phyloP scores from a whole-genome alignment of 176 grass and related monocot genomes.

The Eleusine indica region DNA sequence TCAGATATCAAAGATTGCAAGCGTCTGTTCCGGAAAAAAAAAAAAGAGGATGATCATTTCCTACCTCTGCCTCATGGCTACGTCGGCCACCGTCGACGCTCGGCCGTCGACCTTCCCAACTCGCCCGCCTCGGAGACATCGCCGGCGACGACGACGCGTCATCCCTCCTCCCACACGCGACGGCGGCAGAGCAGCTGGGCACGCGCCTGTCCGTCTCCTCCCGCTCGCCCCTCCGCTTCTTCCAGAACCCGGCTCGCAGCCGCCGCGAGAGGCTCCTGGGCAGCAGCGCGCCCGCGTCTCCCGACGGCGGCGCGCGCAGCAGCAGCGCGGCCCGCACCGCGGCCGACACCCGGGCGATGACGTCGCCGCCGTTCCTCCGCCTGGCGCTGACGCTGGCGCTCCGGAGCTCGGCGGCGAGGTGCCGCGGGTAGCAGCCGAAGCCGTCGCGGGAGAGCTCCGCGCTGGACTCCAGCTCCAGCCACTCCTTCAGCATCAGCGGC shows the following conservation, averaged over 20 bases:
- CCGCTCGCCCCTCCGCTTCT: constrained; percentile 37
- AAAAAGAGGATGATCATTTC: background rate
- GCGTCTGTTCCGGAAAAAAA: background rate
- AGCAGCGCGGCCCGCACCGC: constrained; percentile 49
- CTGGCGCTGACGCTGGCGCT: constrained; percentile 5
- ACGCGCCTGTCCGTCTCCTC: constrained; percentile 17
- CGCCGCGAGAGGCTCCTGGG: constrained; percentile 43
- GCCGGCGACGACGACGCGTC: constrained; percentile 2
- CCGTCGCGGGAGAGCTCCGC: constrained; percentile 56
- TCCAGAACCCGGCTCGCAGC: constrained; percentile 49
- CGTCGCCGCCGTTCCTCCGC: constrained; percentile 37
- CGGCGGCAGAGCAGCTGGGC: constrained; percentile 32
- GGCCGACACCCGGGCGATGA: constrained; percentile 53
- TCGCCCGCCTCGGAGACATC: constrained; percentile 31
- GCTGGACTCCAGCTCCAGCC: constrained; percentile 66
- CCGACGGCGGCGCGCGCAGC: background rate
- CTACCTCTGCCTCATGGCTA: constrained; percentile 28
- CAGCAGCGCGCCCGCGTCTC: constrained; percentile 26
- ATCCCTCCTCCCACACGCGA: background rate
- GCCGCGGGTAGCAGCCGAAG: constrained; percentile 56
- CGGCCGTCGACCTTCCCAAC: constrained; percentile 14
- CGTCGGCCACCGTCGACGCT: background rate
- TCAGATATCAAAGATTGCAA: background rate
- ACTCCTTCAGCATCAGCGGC: constrained; percentile 73
- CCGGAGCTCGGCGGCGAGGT: constrained; percentile 49